phyloP scores from a whole-genome alignment of 2,329 filamentous ascomycete species.

The Coleophoma cylindrospora region DNA sequence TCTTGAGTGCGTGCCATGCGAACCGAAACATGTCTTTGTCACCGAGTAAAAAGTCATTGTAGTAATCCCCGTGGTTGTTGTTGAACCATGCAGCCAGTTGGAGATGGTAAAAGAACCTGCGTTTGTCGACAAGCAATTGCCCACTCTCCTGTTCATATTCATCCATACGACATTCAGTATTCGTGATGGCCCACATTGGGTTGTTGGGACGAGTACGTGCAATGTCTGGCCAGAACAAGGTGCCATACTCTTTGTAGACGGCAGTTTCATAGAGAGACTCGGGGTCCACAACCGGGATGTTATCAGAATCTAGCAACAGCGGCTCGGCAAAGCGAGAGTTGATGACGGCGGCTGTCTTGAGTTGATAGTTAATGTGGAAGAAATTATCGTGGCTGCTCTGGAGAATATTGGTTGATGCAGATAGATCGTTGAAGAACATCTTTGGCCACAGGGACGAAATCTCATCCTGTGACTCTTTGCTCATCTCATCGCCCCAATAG shows the following conservation, averaged over 20 bases:
- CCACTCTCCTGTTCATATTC: slow-evolving; percentile 30
- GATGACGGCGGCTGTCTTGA: slow-evolving; percentile 29
- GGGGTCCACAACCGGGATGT: slow-evolving; percentile 27
- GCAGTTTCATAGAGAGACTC: slow-evolving; percentile 23
- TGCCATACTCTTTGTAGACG: slow-evolving; percentile 20
- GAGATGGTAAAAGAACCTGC: slow-evolving; percentile 30
- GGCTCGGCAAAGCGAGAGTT: slow-evolving; percentile 30
- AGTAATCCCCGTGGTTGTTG: slow-evolving; percentile 20
- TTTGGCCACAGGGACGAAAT: neutral
- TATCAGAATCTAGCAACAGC: slow-evolving; percentile 31
- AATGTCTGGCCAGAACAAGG: slow-evolving; percentile 32
- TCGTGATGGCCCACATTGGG: slow-evolving; percentile 28
- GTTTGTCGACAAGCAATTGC: slow-evolving; percentile 31
- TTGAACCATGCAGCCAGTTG: slow-evolving; percentile 29
- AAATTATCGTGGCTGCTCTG: neutral
- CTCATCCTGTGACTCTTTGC: neutral
- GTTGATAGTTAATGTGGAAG: slow-evolving; percentile 21
- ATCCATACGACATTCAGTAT: slow-evolving; percentile 28
- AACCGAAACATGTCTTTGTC: slow-evolving; percentile 28
- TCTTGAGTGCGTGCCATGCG: neutral
- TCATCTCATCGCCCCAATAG: neutral
- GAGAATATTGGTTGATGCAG: neutral
- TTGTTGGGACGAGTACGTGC: slow-evolving; percentile 20
- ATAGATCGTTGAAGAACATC: neutral
- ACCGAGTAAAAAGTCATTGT: slow-evolving; percentile 25